These are phyloP conservation scores for Trichosporon coremiiforme DNA, from an alignment of 1,284 basidiomycete genomes.

Conservation along the genomic window DNA sequence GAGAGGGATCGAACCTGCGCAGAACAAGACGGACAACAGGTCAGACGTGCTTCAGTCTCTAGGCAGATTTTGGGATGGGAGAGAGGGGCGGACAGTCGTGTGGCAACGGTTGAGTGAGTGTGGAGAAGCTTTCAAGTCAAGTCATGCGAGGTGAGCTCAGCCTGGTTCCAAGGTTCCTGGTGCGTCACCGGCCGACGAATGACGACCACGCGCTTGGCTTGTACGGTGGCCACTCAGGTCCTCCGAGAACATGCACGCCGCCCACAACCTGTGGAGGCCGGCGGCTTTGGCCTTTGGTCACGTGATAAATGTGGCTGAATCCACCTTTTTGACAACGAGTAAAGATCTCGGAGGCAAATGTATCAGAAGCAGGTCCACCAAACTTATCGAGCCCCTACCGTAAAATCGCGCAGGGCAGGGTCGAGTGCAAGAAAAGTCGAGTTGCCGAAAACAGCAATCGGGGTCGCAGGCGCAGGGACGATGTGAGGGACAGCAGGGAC, in stretches of 20 bases:
- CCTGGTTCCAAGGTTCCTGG: neutral
- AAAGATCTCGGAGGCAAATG: no score
- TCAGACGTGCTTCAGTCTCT: neutral
- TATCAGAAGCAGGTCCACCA: neutral
- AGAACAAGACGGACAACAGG: neutral
- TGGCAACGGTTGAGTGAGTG: neutral
- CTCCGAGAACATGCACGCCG: no score
- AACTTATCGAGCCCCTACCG: slow-evolving; percentile 2
- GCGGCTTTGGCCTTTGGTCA: neutral
- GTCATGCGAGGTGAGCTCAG: neutral
- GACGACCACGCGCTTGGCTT: slow-evolving; percentile 4
- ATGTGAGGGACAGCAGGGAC: neutral
- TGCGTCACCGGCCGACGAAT: slow-evolving; percentile 8
- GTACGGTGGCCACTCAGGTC: slow-evolving; percentile 17
- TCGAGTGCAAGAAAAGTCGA: neutral
- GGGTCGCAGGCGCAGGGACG: neutral
- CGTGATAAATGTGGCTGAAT: neutral
- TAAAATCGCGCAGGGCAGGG: neutral
- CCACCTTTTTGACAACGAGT: neutral
- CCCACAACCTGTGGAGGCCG: slow-evolving; percentile 19
- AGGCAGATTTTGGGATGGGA: neutral
- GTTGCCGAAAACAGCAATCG: neutral
- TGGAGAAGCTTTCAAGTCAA: neutral
- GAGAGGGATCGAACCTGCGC: neutral
- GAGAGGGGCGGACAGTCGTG: neutral